A percentile compares a stretch with the other conserved stretches of the same genome.
These are phyloP conservation scores for Cryptococcus depauperatus DNA, from an alignment of 1,284 basidiomycete genomes.

Conservation along the genomic window DNA sequence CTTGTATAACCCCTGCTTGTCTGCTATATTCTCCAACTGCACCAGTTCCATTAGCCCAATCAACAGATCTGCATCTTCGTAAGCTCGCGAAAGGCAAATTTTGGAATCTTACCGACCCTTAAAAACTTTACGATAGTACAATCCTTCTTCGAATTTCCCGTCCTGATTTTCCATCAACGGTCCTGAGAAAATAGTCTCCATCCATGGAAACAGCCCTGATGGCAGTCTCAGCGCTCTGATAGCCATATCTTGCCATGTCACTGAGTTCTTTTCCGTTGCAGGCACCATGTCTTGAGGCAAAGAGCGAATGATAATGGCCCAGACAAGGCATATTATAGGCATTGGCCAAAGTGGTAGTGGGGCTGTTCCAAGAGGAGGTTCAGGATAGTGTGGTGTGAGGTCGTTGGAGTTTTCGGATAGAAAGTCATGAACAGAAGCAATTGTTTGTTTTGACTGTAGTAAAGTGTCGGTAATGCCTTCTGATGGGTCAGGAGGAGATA, in stretches of 20 bases:
- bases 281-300: constrained; percentile 22
- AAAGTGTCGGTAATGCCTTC: constrained; percentile 17
- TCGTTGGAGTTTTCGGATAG: constrained; percentile 27
- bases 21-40: constrained; percentile 25
- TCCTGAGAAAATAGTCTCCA: constrained; percentile 30
- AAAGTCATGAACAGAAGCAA: constrained; percentile 29
- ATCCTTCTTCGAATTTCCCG: constrained; percentile 4
- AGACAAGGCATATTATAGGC: constrained; percentile 37
- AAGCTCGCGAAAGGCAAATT: not conserved
- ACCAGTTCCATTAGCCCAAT: constrained; percentile 35
- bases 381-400: constrained; percentile 13
- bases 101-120: constrained; percentile 23
- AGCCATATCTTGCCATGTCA: constrained; percentile 24
- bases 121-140: constrained; percentile 25
- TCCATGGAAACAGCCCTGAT: constrained; percentile 34
- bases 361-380: constrained; percentile 4
- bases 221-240: constrained; percentile 23
- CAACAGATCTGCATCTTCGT: constrained; percentile 24
- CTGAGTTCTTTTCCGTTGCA: constrained; percentile 15
- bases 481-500: constrained; percentile 17
- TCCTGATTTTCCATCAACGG: constrained; percentile 18
- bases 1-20: constrained; percentile 25
- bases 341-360: constrained; percentile 27
- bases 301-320: constrained; percentile 34
- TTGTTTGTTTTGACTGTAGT: constrained; percentile 22